A percentile compares a stretch with the other conserved stretches of the same genome.
phyloP scores from a whole-genome alignment of 176 grass and related monocot species.

The Cenchrus fungigraminus region DNA sequence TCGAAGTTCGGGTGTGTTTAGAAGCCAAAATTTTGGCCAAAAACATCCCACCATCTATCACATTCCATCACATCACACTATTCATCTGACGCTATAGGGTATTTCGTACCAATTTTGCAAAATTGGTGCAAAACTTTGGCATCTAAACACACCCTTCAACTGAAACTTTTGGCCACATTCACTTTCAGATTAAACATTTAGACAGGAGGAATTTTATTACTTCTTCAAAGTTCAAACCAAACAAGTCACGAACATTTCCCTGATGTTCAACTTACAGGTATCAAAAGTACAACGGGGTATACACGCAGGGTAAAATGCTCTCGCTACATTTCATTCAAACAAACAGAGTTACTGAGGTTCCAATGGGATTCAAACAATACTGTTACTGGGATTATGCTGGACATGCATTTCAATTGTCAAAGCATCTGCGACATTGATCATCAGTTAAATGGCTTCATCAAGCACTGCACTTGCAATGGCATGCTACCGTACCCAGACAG shows the following conservation, averaged over 20 bases:
- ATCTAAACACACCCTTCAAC: too few species aligned
- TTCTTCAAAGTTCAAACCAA: neutral
- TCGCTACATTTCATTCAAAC: conserved; percentile 14
- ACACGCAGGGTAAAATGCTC: neutral
- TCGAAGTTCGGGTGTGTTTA: too few species aligned
- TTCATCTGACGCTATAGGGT: too few species aligned
- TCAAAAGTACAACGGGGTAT: neutral
- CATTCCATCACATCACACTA: too few species aligned
- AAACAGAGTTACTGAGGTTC: neutral
- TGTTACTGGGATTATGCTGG: neutral
- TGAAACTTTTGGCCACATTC: neutral
- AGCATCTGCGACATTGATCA: neutral
- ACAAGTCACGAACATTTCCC: too few species aligned
- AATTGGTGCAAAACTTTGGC: too few species aligned
- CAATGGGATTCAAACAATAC: too few species aligned
- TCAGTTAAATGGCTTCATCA: conserved; percentile 1
- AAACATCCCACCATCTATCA: too few species aligned
- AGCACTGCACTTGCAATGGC: neutral
- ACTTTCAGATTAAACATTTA: neutral
- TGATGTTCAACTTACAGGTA: neutral
- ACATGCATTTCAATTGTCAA: neutral
- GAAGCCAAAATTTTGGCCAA: too few species aligned
- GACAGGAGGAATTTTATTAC: neutral
- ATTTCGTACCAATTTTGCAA: too few species aligned
- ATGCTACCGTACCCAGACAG: neutral